These are phyloP conservation scores for Martiniozyma asiatica DNA, from an alignment of 1,139 yeast species.

Conservation along the genomic window DNA sequence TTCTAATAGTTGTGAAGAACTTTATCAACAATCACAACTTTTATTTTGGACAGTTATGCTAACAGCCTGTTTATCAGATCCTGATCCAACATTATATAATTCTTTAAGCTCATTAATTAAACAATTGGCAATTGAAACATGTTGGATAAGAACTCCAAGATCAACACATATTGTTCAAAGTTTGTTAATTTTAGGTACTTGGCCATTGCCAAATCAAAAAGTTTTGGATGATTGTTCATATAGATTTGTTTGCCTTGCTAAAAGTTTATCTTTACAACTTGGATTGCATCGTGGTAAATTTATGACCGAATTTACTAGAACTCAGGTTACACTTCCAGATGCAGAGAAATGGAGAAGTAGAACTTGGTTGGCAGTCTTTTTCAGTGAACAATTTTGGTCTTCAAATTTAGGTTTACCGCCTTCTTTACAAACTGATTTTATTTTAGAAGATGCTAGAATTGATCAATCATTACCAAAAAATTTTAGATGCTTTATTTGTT, in stretches of 20 bases:
- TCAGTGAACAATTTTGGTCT: conserved; percentile 86
- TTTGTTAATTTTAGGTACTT: conserved; percentile 61
- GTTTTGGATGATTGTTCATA: conserved; percentile 88
- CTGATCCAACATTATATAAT: conserved; percentile 74
- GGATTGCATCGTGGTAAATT: conserved; percentile 93
- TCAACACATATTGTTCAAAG: conserved; percentile 93
- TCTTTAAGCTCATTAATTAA: conserved; percentile 68
- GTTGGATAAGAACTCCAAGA: conserved; percentile 89
- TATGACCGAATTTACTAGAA: conserved; percentile 80
- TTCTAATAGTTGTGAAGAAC: conserved; percentile 60
- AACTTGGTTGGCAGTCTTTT: conserved; percentile 82
- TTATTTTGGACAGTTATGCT: conserved; percentile 86
- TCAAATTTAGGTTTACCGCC: conserved; percentile 84
- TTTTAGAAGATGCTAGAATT: conserved; percentile 66
- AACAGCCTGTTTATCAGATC: conserved; percentile 78
- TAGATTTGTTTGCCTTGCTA: conserved; percentile 79
- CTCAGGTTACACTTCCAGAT: conserved; percentile 79
- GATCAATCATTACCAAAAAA: conserved; percentile 58
- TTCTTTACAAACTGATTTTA: conserved; percentile 70
- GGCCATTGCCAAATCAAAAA: conserved; percentile 93
- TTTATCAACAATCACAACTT: conserved; percentile 72
- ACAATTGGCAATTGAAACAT: conserved; percentile 81
- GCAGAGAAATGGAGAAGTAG: conserved; percentile 93
- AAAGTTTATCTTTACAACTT: conserved; percentile 70
- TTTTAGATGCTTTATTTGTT: conserved; percentile 59